Conservation (phyloP, 805 yeast species). For the Kazachstania bromeliacearum region DNA sequence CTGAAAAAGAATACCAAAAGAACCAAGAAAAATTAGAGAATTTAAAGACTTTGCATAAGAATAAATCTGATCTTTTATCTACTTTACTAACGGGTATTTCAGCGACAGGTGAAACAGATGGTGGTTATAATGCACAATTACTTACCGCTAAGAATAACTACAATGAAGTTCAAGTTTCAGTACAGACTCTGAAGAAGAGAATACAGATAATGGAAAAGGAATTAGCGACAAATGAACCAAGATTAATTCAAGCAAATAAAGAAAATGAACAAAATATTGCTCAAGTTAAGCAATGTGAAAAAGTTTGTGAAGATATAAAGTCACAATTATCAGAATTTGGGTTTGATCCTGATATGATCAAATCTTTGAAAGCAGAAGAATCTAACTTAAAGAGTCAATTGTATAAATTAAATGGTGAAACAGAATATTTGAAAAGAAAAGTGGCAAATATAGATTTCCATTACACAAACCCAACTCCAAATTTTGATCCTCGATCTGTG, state of each 20-base stretch:
- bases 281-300: constrained; percentile 31
- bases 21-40: constrained; percentile 37
- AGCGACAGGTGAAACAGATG: constrained; percentile 60
- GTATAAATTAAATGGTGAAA: constrained; percentile 36
- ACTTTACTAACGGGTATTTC: constrained; percentile 87
- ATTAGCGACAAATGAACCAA: constrained; percentile 36
- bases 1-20: constrained; percentile 38
- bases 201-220: constrained; percentile 49
- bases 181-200: constrained; percentile 52
- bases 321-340: constrained; percentile 43
- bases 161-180: constrained; percentile 43
- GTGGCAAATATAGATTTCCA: constrained; percentile 69
- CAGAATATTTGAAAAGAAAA: constrained; percentile 49
- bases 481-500: constrained; percentile 54
- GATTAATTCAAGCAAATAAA: constrained; percentile 43
- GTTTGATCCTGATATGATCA: constrained; percentile 40
- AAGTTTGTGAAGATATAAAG: constrained; percentile 30
- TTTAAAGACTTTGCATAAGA: constrained; percentile 39
- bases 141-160: constrained; percentile 49
- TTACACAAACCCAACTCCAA: constrained; percentile 53
- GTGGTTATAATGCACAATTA: constrained; percentile 70
- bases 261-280: constrained; percentile 38
- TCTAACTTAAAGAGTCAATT: constrained; percentile 35
- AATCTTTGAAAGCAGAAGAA: constrained; percentile 40
- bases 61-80: constrained; percentile 70